Percentiles rank a stretch among this genome's conserved stretches.
Evolutionary conservation across 306 rosid species (phyloP).

Genomic region (Hylodesmum podocarpum): DNA sequence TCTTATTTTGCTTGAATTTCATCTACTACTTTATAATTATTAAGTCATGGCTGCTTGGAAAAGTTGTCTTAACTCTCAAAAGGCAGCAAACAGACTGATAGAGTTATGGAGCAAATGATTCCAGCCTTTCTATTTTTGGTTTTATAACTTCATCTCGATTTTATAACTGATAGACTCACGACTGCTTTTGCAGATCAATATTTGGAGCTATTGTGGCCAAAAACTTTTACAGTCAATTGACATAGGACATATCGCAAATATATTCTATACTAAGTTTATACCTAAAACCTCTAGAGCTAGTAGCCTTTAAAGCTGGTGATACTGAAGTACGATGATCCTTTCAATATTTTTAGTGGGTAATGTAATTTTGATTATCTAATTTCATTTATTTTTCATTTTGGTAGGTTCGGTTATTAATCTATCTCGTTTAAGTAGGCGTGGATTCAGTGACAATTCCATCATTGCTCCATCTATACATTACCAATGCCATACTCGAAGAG

Average conservation of each 20-base stretch:
- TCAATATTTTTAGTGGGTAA: neutral
- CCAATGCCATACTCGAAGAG: slow-evolving; percentile 90
- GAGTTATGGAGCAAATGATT: neutral
- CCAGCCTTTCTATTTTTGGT: neutral
- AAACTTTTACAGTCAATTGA: slow-evolving; percentile 83
- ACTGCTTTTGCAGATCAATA: slow-evolving; percentile 71
- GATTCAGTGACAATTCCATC: slow-evolving; percentile 52
- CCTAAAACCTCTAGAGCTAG: slow-evolving; percentile 97
- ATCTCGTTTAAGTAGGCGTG: slow-evolving; percentile 60
- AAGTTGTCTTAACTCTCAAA: neutral
- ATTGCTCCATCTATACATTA: slow-evolving; percentile 65
- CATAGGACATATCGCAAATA: slow-evolving; percentile 89
- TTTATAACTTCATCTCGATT: neutral
- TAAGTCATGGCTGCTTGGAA: neutral
- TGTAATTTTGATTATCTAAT: slow-evolving; percentile 2
- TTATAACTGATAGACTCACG: too few species aligned
- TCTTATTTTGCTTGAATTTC: neutral
- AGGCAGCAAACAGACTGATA: too few species aligned
- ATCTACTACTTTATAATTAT: neutral
- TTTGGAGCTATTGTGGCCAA: slow-evolving; percentile 74
- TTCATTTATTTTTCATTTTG: slow-evolving; percentile 26
- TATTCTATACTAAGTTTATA: slow-evolving; percentile 91
- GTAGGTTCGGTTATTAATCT: slow-evolving; percentile 92
- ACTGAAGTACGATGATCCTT: slow-evolving; percentile 58
- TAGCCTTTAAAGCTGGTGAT: slow-evolving; percentile 96